These are phyloP conservation scores for Coprinopsis sp. DNA, from an alignment of 768 basidiomycete species.

Conservation along the genomic window DNA sequence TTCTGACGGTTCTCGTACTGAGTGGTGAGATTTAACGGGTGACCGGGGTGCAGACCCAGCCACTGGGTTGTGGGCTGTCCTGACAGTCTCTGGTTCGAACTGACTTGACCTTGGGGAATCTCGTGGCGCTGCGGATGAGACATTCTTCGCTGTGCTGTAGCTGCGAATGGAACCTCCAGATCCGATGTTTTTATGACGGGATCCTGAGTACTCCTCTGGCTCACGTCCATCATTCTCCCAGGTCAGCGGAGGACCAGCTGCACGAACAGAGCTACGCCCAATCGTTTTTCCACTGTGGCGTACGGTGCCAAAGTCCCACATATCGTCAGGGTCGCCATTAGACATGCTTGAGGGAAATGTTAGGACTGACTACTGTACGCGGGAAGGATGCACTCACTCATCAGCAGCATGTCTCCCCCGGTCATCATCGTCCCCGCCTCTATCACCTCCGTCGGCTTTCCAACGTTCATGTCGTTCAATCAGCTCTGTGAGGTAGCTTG, in stretches of 20 bases:
- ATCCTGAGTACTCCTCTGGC: conserved; percentile 34
- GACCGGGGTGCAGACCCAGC: conserved; percentile 19
- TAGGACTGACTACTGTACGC: conserved; percentile 3
- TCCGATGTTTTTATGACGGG: conserved; percentile 24
- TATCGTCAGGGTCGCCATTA: conserved; percentile 65
- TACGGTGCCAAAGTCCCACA: conserved; percentile 98
- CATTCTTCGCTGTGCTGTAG: conserved; percentile 49
- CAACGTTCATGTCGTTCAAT: conserved; percentile 94
- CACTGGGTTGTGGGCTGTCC: conserved; percentile 42
- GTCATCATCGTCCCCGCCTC: conserved; percentile 64
- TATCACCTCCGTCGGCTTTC: conserved; percentile 84
- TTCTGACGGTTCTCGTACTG: conserved; percentile 48
- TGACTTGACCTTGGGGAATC: conserved; percentile 30
- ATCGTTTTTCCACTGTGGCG: conserved; percentile 70
- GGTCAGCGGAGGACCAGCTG: conserved; percentile 67
- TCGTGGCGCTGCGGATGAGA: conserved; percentile 56
- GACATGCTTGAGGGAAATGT: conserved; percentile 34
- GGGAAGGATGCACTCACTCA: conserved; percentile 40
- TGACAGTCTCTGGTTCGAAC: conserved; percentile 65
- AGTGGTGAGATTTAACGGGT: conserved; percentile 21
- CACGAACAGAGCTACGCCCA: conserved; percentile 59
- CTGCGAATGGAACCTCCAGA: conserved; percentile 36
- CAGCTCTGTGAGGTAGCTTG: conserved; percentile 89
- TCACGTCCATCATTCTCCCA: conserved; percentile 71
- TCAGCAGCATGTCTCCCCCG: conserved; percentile 52